These are phyloP conservation scores for Asterella californica DNA, from an alignment of 225 moss, liverwort and hornwort species.

Conservation along the genomic window DNA sequence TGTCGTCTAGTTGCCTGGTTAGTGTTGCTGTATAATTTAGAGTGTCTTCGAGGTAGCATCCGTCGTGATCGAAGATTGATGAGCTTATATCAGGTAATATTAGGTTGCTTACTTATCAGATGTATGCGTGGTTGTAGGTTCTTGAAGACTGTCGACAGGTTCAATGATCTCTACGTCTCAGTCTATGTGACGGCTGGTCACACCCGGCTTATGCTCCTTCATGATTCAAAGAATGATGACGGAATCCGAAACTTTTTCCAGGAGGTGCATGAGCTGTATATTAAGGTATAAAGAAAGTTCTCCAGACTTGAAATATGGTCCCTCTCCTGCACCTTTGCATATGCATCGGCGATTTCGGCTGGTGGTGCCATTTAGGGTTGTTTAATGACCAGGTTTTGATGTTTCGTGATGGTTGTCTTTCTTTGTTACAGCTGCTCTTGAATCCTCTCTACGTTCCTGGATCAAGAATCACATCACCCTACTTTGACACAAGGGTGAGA, in stretches of 20 bases:
- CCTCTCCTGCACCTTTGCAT: neutral
- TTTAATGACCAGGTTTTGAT: neutral
- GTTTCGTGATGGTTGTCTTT: neutral
- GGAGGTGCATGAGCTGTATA: slow-evolving; percentile 95
- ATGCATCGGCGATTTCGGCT: neutral
- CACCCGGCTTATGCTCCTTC: slow-evolving; percentile 82
- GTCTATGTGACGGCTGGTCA: slow-evolving; percentile 96
- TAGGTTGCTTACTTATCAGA: neutral
- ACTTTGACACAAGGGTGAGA: slow-evolving; percentile 79
- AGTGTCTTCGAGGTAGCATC: neutral
- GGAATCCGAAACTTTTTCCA: slow-evolving; percentile 95
- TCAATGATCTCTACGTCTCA: slow-evolving; percentile 83
- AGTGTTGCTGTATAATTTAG: neutral
- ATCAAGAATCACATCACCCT: slow-evolving; percentile 77
- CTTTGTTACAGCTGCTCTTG: slow-evolving; percentile 62
- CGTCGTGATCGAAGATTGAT: neutral
- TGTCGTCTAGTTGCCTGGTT: neutral
- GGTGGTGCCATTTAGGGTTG: neutral
- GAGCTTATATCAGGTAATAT: too few species aligned
- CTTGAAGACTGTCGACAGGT: slow-evolving; percentile 92
- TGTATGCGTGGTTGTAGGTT: slow-evolving; percentile 48
- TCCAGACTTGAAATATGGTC: neutral
- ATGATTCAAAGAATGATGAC: slow-evolving; percentile 95
- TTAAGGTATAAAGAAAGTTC: slow-evolving; percentile 52
- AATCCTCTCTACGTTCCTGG: slow-evolving; percentile 92